Base-by-base conservation (phyloP, 345 rosid genomes). In the Boechera retrofracta region DNA sequence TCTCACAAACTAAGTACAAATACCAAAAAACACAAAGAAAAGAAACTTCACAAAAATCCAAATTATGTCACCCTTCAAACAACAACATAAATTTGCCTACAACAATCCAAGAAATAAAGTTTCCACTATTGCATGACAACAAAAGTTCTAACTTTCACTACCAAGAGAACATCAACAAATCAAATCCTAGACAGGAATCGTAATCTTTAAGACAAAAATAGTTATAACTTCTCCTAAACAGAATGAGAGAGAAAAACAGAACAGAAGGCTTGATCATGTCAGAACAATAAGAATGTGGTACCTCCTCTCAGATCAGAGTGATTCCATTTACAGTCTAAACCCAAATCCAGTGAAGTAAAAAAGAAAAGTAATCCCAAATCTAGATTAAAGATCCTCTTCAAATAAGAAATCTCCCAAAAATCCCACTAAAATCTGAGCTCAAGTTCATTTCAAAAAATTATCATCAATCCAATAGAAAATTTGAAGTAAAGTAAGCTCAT, bases 1-100 rank as follows among this genome's bases (percentile, higher is more conserved):
- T 36, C 55, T 68, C 21, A 76, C 36, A 68, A 48, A 48, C 3
- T 42, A 75, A 59, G 62, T 59, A 67, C 72, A 56, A 4, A 24
- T 5, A 10, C 42, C 36, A n/a, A 38, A 26, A 21, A 33, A 12
- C 2, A 10, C 11, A 16, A 16, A 1, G 2, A 1, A 13, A 16
- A 1, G 13, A 49, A 29, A 38, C 16, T 28, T 12, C 4, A 21
- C 56, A 54, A 39, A 49, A 24, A 7, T 18, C 44, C 54, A 55
- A 57, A 26, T 7, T 59, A 67, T 75, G 31, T 28, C 36, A 56
- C 28, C 11, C 13, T 65, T 64, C 49, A 73, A 32, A 64, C 24
- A 64, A 10, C 26, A 55, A 55, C 73, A 54, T 10, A 54, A 42
- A 69, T 7, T 5, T 55, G 10, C 39, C n/a, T 29, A 69, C 1